A percentile compares a stretch with the other conserved stretches of the same genome.
Evolutionary conservation across 768 basidiomycete species (phyloP).

Genomic region (Floccularia luteovirens): DNA sequence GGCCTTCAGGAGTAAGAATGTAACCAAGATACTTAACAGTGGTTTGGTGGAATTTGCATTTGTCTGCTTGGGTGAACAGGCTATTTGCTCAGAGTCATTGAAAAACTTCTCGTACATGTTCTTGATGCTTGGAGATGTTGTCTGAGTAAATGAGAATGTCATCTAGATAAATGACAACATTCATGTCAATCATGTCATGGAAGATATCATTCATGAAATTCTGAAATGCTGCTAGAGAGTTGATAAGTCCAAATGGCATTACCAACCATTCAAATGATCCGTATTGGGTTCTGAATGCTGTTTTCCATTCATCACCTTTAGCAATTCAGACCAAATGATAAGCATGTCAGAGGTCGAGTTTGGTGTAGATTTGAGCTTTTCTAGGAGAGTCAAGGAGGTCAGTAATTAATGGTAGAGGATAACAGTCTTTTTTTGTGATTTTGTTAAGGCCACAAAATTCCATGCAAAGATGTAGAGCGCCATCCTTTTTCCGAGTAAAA

Average conservation of each 20-base stretch:
- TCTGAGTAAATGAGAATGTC: slow-evolving; percentile 22
- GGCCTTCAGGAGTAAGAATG: not conserved
- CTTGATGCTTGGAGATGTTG: not conserved
- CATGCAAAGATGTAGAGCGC: slow-evolving; percentile 2
- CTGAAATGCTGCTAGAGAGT: slow-evolving; percentile 29
- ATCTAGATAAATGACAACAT: no score
- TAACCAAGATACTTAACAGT: no score
- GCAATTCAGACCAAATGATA: no score
- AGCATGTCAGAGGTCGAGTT: no score
- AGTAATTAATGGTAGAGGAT: slow-evolving; percentile 19
- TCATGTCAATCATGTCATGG: no score
- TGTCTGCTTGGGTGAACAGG: slow-evolving; percentile 22
- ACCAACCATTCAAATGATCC: no score
- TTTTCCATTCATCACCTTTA: slow-evolving; percentile 33
- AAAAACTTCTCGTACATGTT: no score
- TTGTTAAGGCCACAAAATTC: slow-evolving; percentile 6
- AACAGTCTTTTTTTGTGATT: slow-evolving; percentile 17
- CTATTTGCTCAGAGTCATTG: no score
- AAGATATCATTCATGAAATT: slow-evolving; percentile 29
- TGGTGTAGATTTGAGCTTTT: slow-evolving; percentile 21
- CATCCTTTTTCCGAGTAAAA: not conserved
- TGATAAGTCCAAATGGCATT: no score
- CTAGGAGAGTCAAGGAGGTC: slow-evolving; percentile 20
- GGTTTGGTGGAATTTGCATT: slow-evolving; percentile 21
- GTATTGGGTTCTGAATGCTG: slow-evolving; percentile 29